Evolutionary conservation across 2,329 filamentous ascomycete species (phyloP), one percentile per base, ranked within the genome.

Genomic region (Sporothrix brasiliensis): DNA sequence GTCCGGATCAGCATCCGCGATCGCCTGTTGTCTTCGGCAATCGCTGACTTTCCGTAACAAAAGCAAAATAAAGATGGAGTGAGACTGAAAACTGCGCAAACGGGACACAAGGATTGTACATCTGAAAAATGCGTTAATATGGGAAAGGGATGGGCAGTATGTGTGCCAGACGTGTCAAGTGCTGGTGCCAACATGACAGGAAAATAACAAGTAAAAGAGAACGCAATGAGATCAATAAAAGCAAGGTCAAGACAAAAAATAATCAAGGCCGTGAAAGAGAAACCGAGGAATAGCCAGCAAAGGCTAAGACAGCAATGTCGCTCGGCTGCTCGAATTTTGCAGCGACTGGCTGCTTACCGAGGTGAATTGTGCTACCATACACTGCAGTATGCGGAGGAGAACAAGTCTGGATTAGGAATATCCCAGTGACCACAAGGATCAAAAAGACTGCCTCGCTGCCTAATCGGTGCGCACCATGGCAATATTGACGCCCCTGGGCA

Each of bases 291-390:
- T 27, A 4, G n/a, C 10, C 27, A 61, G 30, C 30, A 58, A 4
- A 39, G 34, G 10, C 11, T 34, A 61, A 61, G 58, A 44, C 44
- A 6, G 21, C 24, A 24, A 24, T 24, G 24, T 21, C 19, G 19
- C 7, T 53, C 11, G 27, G 19, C 30, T 21, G 27, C 47, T 11
- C 39, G 13, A 44, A n/a, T 21, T 24, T 34, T 50, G 53, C 24
- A 68, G 44, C 19, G 44, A 68, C 67, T 68, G 67, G 53, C 39
- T 50, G 41, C 44, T 68, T 39, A 68, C 67, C 67, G 53, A 68
- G 67, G 67, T 68, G 67, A 68, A 41, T 44, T 13, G 34, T 47
- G 50, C 24, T 3, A 39, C 34, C 47, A 67, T 50, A n/a, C 60
- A 24, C 30, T 41, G 19, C 21, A 19, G 44, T 11, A 11, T 49